Evolutionary conservation across 768 basidiomycete genomes (phyloP).

Genomic region (Pleurotus eryngii): DNA sequence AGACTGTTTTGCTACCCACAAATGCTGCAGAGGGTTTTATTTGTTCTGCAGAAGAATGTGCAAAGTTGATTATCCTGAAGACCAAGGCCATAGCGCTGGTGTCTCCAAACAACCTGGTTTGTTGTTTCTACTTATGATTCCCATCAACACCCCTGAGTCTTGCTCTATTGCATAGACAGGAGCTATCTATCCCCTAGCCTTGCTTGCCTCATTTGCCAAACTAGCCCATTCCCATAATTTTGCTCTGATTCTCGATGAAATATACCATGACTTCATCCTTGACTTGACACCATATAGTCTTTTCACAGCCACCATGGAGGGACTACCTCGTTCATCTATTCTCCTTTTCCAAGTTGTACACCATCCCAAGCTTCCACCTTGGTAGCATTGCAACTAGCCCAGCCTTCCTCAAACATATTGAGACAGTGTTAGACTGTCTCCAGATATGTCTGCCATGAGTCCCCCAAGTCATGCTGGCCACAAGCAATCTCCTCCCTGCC

Average conservation of each 20-base stretch:
- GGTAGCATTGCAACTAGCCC: conserved; percentile 69
- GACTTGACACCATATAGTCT: conserved; percentile 48
- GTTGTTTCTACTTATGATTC: not conserved
- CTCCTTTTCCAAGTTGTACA: conserved; percentile 80
- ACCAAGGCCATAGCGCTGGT: conserved; percentile 74
- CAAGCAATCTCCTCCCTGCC: conserved; percentile 40
- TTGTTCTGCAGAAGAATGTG: conserved; percentile 52
- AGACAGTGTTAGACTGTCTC: conserved; percentile 68
- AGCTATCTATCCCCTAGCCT: conserved; percentile 54
- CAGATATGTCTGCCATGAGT: conserved; percentile 79
- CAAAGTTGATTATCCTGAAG: conserved; percentile 47
- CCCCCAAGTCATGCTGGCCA: conserved; percentile 62
- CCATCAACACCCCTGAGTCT: not conserved
- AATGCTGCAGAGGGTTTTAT: conserved; percentile 50
- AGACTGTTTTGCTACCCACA: conserved; percentile 52
- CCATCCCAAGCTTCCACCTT: conserved; percentile 79
- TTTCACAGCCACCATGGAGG: conserved; percentile 55
- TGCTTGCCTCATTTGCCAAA: conserved; percentile 55
- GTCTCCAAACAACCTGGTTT: conserved; percentile 73
- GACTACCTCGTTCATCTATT: conserved; percentile 63
- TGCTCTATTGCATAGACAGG: conserved; percentile 48
- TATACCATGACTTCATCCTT: conserved; percentile 80
- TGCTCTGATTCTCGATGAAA: conserved; percentile 82
- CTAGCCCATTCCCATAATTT: conserved; percentile 53
- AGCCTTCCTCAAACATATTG: conserved; percentile 39